These are phyloP conservation scores for Globisporangium recalcitrans DNA, from an alignment of 352 stramenopile genomes.

Conservation along the genomic window DNA sequence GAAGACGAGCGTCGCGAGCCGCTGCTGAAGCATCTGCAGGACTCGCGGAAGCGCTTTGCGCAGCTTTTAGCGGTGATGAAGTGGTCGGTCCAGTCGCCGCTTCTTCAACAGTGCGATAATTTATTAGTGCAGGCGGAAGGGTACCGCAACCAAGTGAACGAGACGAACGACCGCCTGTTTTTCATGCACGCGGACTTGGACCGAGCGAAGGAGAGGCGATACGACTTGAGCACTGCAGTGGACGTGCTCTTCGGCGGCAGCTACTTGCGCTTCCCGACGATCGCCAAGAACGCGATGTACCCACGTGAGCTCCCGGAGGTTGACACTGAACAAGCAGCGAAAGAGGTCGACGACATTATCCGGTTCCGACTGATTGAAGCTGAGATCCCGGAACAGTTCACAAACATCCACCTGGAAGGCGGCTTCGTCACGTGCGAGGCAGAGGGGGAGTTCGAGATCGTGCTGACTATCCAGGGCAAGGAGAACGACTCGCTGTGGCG, in stretches of 20 bases:
- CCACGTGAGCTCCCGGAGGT: slow-evolving; percentile 62
- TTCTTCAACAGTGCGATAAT: slow-evolving; percentile 67
- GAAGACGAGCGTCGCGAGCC: slow-evolving; percentile 74
- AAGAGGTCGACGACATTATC: slow-evolving; percentile 73
- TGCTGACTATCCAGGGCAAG: slow-evolving; percentile 78
- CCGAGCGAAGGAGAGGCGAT: slow-evolving; percentile 71
- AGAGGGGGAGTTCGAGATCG: slow-evolving; percentile 81
- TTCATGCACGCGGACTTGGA: slow-evolving; percentile 83
- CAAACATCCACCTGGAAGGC: slow-evolving; percentile 67
- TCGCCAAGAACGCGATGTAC: slow-evolving; percentile 72
- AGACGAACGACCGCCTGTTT: slow-evolving; percentile 81
- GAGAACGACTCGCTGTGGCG: slow-evolving; percentile 71
- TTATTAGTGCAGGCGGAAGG: slow-evolving; percentile 50
- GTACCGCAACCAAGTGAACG: slow-evolving; percentile 74
- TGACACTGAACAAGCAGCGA: slow-evolving; percentile 45
- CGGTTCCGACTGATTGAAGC: slow-evolving; percentile 79
- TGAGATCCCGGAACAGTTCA: slow-evolving; percentile 74
- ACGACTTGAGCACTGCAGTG: slow-evolving; percentile 76
- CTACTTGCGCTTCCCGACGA: slow-evolving; percentile 67
- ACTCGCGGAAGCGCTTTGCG: slow-evolving; percentile 62
- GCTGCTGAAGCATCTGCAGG: slow-evolving; percentile 56
- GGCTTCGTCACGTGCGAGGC: slow-evolving; percentile 75
- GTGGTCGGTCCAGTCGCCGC: slow-evolving; percentile 80
- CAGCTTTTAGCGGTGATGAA: slow-evolving; percentile 77
- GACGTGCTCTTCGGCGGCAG: slow-evolving; percentile 76